Evolutionary conservation across 164 flowering plant species (phyloP).

Genomic region (Macadamia tetraphylla): DNA sequence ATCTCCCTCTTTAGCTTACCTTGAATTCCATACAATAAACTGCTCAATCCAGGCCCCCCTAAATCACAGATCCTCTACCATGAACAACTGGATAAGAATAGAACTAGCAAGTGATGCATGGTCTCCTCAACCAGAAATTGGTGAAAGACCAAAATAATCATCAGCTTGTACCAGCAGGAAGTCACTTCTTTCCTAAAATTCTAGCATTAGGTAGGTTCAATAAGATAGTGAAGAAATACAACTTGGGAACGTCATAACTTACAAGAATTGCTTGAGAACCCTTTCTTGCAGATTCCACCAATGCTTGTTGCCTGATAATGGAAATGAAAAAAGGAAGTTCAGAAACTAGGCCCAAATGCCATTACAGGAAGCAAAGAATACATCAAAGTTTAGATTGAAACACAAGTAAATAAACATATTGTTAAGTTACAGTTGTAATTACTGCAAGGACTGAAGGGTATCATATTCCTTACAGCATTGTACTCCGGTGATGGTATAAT

Average conservation of each 20-base stretch:
- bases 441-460: too few species aligned
- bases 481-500: too few species aligned
- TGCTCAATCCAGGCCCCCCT: too few species aligned
- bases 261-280: not conserved
- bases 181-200: not conserved
- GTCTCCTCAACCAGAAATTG: not conserved
- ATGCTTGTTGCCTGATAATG: constrained; percentile 1
- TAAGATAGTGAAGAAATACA: not conserved
- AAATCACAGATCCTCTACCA: too few species aligned
- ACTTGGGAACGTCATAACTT: not conserved
- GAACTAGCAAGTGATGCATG: not conserved
- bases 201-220: not conserved
- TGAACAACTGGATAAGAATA: not conserved
- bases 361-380: too few species aligned
- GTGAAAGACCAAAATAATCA: not conserved
- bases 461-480: too few species aligned
- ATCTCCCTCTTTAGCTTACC: too few species aligned
- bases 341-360: not conserved
- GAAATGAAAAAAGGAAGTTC: not conserved
- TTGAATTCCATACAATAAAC: too few species aligned
- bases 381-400: too few species aligned
- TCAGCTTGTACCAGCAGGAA: not conserved
- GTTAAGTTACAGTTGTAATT: too few species aligned
- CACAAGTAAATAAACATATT: too few species aligned
- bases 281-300: constrained; percentile 1